These are phyloP conservation scores for Astrothelium macrocarpum DNA, from an alignment of 495 filamentous ascomycete species.

Conservation along the genomic window DNA sequence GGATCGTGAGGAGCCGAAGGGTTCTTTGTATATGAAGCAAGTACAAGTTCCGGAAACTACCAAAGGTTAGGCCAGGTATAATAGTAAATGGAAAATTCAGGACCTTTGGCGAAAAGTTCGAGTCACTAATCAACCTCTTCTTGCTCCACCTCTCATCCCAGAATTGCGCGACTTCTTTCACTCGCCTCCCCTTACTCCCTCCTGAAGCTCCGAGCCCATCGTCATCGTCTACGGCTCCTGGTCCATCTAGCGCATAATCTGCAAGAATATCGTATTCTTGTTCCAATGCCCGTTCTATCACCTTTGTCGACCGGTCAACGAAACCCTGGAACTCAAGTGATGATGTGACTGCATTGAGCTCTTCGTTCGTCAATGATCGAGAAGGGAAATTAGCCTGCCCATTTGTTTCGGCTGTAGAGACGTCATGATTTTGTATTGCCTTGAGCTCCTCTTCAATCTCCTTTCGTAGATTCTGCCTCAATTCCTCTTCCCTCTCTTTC, in stretches of 20 bases:
- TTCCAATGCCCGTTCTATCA: slow-evolving; percentile 91
- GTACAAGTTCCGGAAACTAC: slow-evolving; percentile 78
- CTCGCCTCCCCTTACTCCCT: slow-evolving; percentile 65
- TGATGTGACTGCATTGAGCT: slow-evolving; percentile 80
- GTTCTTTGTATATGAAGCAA: slow-evolving; percentile 94
- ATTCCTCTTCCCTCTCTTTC: slow-evolving; percentile 73
- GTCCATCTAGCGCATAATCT: slow-evolving; percentile 74
- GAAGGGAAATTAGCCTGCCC: slow-evolving; percentile 52
- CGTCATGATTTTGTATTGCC: slow-evolving; percentile 44
- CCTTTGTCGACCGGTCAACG: slow-evolving; percentile 88
- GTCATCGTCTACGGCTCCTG: slow-evolving; percentile 61
- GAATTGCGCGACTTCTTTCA: slow-evolving; percentile 85
- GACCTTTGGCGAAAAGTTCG: slow-evolving; percentile 88
- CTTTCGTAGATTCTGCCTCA: slow-evolving; percentile 68
- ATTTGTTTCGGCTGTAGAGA: slow-evolving; percentile 34
- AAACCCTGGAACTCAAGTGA: slow-evolving; percentile 93
- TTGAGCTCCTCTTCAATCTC: slow-evolving; percentile 91
- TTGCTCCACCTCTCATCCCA: slow-evolving; percentile 94
- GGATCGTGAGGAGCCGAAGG: slow-evolving; percentile 91
- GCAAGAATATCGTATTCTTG: slow-evolving; percentile 90
- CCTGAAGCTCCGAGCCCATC: slow-evolving; percentile 53
- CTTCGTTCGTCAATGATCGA: slow-evolving; percentile 72
- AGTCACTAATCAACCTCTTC: slow-evolving; percentile 88
- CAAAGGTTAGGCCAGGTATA: slow-evolving; percentile 7
- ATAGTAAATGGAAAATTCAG: background rate